Evolutionary conservation across 495 filamentous ascomycete species (phyloP).

Genomic region (Aspergillus haitiensis): DNA sequence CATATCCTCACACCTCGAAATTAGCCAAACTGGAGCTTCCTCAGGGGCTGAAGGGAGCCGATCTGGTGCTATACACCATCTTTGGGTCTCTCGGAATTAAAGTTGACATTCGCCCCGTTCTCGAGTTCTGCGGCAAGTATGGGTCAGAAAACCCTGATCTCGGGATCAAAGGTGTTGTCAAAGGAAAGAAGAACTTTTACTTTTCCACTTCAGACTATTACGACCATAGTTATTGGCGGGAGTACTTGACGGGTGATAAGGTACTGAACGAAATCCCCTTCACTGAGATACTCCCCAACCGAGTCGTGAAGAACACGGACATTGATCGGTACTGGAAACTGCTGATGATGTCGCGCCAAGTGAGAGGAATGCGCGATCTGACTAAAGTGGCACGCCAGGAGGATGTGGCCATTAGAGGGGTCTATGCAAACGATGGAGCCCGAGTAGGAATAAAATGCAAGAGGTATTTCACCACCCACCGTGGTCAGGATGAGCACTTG

Average conservation of each 20-base stretch:
- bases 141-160: neutral
- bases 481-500: neutral
- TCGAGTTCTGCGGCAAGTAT: conserved; percentile 6
- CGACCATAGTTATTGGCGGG: neutral
- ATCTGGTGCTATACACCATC: conserved; percentile 27
- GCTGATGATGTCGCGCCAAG: conserved; percentile 15
- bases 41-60: conserved; percentile 33
- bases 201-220: neutral
- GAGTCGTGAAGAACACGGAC: neutral
- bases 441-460: conserved; percentile 4
- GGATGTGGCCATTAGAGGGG: neutral
- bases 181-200: neutral
- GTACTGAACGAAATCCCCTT: neutral
- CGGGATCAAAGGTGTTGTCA: neutral
- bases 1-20: conserved; percentile 18
- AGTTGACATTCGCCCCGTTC: conserved; percentile 20
- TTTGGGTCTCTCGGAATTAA: conserved; percentile 26
- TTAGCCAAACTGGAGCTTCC: conserved; percentile 66
- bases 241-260: conserved; percentile 1
- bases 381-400: neutral
- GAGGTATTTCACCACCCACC: neutral
- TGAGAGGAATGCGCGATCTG: conserved; percentile 10
- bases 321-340: conserved; percentile 21
- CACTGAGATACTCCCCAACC: neutral
- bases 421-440: neutral